Conservation (phyloP, 1,284 basidiomycete species). For the Apiotrichum montevideense region DNA sequence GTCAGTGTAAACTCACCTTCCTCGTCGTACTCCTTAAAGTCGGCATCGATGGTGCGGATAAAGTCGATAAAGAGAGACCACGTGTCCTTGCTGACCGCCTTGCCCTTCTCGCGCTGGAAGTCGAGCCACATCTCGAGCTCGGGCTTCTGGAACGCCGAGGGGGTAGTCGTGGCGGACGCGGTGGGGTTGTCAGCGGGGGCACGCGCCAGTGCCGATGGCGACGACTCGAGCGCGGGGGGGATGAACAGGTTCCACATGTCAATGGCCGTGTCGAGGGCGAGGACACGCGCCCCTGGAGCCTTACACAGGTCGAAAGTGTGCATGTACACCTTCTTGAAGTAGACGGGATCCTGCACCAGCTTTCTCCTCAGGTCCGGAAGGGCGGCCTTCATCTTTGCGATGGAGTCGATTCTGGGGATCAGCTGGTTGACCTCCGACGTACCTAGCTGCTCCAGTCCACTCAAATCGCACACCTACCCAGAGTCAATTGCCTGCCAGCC, state of each 20-base stretch:
- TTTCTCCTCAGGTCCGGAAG: conserved; percentile 58
- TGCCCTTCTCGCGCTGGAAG: conserved; percentile 63
- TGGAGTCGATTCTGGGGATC: conserved; percentile 60
- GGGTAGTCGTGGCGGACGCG: conserved; percentile 31
- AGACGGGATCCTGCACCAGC: conserved; percentile 61
- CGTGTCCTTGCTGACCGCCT: conserved; percentile 88
- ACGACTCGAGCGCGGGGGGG: conserved; percentile 66
- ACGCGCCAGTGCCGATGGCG: conserved; percentile 57
- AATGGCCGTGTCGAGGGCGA: conserved; percentile 47
- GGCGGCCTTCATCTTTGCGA: conserved; percentile 60
- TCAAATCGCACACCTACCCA: conserved; percentile 16
- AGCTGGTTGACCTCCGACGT: background rate
- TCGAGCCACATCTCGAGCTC: conserved; percentile 79
- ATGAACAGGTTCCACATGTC: conserved; percentile 77
- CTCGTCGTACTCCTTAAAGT: conserved; percentile 74
- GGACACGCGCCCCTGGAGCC: conserved; percentile 57
- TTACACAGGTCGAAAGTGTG: conserved; percentile 84
- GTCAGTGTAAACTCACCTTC: conserved; percentile 56
- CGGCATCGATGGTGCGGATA: conserved; percentile 69
- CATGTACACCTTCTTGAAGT: conserved; percentile 82
- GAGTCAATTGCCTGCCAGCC: conserved; percentile 61
- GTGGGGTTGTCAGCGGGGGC: conserved; percentile 35
- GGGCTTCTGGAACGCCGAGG: conserved; percentile 59
- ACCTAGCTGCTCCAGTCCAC: too few species aligned
- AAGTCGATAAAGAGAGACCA: conserved; percentile 71